A percentile compares a stretch with the other conserved stretches of the same genome.
phyloP scores from a whole-genome alignment of 2,329 filamentous ascomycete species.

The Sporothrix mexicana region DNA sequence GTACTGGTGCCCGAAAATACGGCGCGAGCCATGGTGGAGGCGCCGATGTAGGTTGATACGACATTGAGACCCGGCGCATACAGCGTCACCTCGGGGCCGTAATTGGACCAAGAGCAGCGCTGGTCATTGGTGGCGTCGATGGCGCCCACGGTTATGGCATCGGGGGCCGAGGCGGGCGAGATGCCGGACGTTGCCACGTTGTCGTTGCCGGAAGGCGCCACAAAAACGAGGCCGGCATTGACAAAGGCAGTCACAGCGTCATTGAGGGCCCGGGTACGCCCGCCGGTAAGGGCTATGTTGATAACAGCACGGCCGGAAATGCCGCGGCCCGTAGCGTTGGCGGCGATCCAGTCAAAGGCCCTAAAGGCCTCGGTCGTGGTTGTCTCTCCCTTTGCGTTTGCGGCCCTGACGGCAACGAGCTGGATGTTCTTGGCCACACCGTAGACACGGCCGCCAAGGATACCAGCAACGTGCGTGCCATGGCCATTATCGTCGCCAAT shows the following conservation, averaged over 20 bases:
- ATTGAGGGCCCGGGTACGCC: constrained; percentile 58
- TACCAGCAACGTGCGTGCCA: constrained; percentile 61
- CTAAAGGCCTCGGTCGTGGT: constrained; percentile 59
- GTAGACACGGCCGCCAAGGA: constrained; percentile 64
- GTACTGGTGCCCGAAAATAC: constrained; percentile 39
- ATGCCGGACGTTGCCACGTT: constrained; percentile 42
- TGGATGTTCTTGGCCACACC: constrained; percentile 61
- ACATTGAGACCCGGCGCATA: constrained; percentile 63
- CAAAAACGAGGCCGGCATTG: constrained; percentile 59
- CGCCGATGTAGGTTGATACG: constrained; percentile 56
- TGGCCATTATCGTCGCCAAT: constrained; percentile 28
- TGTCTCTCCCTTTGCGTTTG: constrained; percentile 57
- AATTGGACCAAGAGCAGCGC: constrained; percentile 64
- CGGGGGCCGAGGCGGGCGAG: constrained; percentile 61
- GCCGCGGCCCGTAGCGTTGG: constrained; percentile 52
- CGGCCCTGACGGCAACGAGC: constrained; percentile 66
- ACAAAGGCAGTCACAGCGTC: constrained; percentile 56
- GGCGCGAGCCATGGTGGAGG: constrained; percentile 52
- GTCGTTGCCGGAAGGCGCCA: constrained; percentile 65
- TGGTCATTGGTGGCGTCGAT: constrained; percentile 58
- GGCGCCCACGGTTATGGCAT: constrained; percentile 65
- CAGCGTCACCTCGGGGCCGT: constrained; percentile 58
- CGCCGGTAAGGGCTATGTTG: constrained; percentile 68
- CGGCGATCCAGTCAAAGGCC: constrained; percentile 63
- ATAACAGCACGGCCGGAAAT: constrained; percentile 61